Evolutionary conservation across 1,284 basidiomycete genomes (phyloP), one percentile per base, ranked within the genome.

Genomic region (Xerocomus nothofagi): DNA sequence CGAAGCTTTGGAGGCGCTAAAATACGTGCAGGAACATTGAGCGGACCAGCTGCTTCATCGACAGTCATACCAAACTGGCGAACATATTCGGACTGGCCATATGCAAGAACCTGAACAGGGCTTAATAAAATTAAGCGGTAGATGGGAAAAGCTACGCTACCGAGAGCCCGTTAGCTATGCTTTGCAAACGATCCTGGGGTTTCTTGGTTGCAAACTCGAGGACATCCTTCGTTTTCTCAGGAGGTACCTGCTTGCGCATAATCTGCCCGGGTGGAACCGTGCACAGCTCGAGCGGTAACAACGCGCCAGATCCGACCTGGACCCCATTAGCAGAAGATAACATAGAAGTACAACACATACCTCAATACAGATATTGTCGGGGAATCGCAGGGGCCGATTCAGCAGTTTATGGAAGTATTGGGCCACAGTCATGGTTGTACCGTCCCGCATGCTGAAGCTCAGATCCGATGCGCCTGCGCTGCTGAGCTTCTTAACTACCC

Each of bases 41-140:
- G 66, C 0, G 83, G 78, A 6, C 74, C 72, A 4, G 67, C 64
- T 8, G 73, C 62, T 6, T 74, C 70, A 30, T 75, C 67, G n/a
- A 87, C 77, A 2, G 71, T 57, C 71, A 88, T 75, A 6, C 84
- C 84, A 52, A 88, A 88, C 60, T 82, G 73, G 43, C 77, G 73
- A 24, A 90, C 78, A 56, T 88, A 90, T 66, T 87, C 80, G 0
- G 86, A 88, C 65, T 85, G 78, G 1, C 83, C 82, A 56, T 88
- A 88, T 24, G 76, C 72, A 40, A 90, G 72, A 26, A 84, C 78
- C 84, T 86, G 47, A 32, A 40, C 21, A 37, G 20, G 3, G n/a
- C 24, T 51, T 14, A 44, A 44, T 29, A 17, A 40, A 39, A 27
- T 33, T 39, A 29, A 26, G 20, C 4, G 8, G 40, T 26, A 43